These are phyloP conservation scores for Litsea cubeba DNA, from an alignment of 164 flowering plant species.

Conservation along the genomic window DNA sequence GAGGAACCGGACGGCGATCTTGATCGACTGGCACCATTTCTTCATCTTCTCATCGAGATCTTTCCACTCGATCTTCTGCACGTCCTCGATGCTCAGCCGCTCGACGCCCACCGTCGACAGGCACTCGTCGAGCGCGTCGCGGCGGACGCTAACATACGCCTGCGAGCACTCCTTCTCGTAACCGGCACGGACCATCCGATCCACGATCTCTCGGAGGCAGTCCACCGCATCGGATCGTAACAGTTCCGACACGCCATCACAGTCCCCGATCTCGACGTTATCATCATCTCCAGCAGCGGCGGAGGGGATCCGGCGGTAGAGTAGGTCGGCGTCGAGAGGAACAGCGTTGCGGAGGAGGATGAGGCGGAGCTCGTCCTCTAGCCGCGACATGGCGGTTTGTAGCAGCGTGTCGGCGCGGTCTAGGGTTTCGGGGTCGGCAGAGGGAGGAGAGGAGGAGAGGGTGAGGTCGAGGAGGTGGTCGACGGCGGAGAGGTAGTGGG, in stretches of 20 bases:
- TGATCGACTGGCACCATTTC: slow-evolving; percentile 81
- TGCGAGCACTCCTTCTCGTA: slow-evolving; percentile 91
- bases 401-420: slow-evolving; percentile 46
- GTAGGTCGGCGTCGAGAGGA: slow-evolving; percentile 48
- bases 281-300: not conserved
- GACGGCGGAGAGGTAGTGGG: slow-evolving; percentile 40
- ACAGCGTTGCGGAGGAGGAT: slow-evolving; percentile 35
- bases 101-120: slow-evolving; percentile 67
- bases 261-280: slow-evolving; percentile 29
- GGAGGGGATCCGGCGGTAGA: slow-evolving; percentile 46
- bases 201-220: slow-evolving; percentile 66
- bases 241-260: slow-evolving; percentile 52
- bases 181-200: slow-evolving; percentile 73
- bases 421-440: slow-evolving; percentile 5
- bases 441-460: slow-evolving; percentile 1
- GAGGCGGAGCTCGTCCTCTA: slow-evolving; percentile 62
- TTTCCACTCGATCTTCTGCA: slow-evolving; percentile 78
- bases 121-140: slow-evolving; percentile 79
- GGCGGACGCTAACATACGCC: slow-evolving; percentile 64
- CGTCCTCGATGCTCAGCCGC: slow-evolving; percentile 79
- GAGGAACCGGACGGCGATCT: slow-evolving; percentile 51
- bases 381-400: slow-evolving; percentile 50
- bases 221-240: slow-evolving; percentile 46
- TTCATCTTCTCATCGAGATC: slow-evolving; percentile 85
- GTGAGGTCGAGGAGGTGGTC: slow-evolving; percentile 42